phyloP scores from a whole-genome alignment of 2,329 filamentous ascomycete genomes.

The Aspergillus melleus region DNA sequence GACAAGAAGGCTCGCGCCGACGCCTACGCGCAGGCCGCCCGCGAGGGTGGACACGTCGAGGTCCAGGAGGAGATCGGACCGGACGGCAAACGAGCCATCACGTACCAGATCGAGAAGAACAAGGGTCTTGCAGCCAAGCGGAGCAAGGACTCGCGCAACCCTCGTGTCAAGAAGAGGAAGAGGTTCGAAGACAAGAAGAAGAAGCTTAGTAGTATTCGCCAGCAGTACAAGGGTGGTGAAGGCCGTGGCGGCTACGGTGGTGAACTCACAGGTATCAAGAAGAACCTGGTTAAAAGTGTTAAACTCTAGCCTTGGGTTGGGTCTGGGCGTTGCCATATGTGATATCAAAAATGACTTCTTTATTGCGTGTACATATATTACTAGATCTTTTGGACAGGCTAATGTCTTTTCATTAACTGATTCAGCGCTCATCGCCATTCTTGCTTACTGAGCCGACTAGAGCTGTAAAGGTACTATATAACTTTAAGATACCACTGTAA shows the following conservation, averaged over 20 bases:
- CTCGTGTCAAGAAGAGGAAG: slow-evolving; percentile 96
- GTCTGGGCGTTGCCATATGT: slow-evolving; percentile 19
- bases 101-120: slow-evolving; percentile 94
- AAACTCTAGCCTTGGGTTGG: slow-evolving; percentile 64
- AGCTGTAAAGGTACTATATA: background rate
- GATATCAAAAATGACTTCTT: slow-evolving; percentile 17
- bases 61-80: slow-evolving; percentile 69
- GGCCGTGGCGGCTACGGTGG: slow-evolving; percentile 83
- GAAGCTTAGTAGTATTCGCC: slow-evolving; percentile 86
- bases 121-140: slow-evolving; percentile 87
- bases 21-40: slow-evolving; percentile 55
- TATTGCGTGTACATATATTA: slow-evolving; percentile 27
- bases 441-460: no score
- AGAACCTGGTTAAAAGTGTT: slow-evolving; percentile 85
- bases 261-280: slow-evolving; percentile 94
- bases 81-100: slow-evolving; percentile 90
- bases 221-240: slow-evolving; percentile 82
- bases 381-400: slow-evolving; percentile 6
- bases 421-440: background rate
- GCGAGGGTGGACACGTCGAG: slow-evolving; percentile 60
- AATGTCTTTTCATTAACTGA: background rate
- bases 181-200: slow-evolving; percentile 97
- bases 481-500: slow-evolving; percentile 4
- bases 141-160: slow-evolving; percentile 93
- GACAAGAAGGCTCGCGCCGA: slow-evolving; percentile 70